phyloP scores from a whole-genome alignment of 345 rosid species.

The Citrus unshiu region DNA sequence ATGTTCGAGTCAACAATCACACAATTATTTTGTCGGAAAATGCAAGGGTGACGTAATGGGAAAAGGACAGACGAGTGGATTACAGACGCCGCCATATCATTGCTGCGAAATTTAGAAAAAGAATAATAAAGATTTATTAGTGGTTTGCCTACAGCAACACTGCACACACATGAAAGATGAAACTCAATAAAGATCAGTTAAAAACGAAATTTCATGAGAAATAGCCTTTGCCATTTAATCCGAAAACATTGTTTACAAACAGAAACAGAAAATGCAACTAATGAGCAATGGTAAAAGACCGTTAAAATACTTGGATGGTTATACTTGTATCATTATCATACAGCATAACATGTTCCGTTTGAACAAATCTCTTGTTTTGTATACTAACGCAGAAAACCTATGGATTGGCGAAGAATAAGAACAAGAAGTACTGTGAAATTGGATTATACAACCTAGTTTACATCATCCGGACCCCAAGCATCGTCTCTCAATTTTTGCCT shows the following conservation, averaged over 20 bases:
- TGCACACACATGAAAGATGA: not conserved
- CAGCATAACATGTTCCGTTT: not conserved
- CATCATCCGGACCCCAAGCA: conserved; percentile 80
- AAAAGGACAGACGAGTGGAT: not conserved
- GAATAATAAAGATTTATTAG: not conserved
- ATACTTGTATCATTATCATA: not conserved
- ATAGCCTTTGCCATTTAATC: not conserved
- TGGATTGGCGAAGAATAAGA: not conserved
- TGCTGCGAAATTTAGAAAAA: not conserved
- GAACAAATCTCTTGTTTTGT: not conserved
- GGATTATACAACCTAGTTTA: not conserved
- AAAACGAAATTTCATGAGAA: no score
- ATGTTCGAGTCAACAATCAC: not conserved
- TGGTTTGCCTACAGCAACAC: no score
- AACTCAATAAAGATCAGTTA: no score
- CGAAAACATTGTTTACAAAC: not conserved
- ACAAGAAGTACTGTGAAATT: not conserved
- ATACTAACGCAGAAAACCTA: not conserved
- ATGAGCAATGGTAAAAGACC: not conserved
- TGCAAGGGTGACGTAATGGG: not conserved
- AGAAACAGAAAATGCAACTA: not conserved
- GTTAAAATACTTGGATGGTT: no score
- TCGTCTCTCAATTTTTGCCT: conserved; percentile 80
- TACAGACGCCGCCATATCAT: not conserved
- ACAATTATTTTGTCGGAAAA: no score